These are phyloP conservation scores for Macrolepiota fuliginosa DNA, from an alignment of 768 basidiomycete genomes.

Conservation along the genomic window DNA sequence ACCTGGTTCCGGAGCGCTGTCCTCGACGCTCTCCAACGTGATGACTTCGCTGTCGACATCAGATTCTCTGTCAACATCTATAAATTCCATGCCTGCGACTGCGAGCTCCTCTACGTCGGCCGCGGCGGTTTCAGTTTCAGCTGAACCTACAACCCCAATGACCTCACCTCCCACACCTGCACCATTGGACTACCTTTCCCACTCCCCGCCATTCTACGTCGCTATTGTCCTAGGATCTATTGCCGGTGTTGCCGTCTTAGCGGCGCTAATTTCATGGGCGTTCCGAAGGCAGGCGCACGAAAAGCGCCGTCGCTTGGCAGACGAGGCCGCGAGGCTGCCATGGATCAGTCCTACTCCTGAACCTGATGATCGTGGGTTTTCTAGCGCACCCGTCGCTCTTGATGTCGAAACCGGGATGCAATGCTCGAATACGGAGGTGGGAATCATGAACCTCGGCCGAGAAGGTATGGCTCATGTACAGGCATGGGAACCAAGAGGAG, in stretches of 20 bases:
- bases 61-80: background rate
- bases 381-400: constrained; percentile 19
- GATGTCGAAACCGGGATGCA: constrained; percentile 19
- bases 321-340: constrained; percentile 28
- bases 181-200: constrained; percentile 18
- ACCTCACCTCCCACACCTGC: constrained; percentile 1
- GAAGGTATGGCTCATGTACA: constrained; percentile 24
- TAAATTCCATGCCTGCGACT: background rate
- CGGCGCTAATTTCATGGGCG: constrained; percentile 48
- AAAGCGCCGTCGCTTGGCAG: constrained; percentile 30
- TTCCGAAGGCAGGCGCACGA: constrained; percentile 35
- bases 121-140: constrained; percentile 5
- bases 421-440: constrained; percentile 15
- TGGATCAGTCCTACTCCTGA: constrained; percentile 24
- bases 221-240: constrained; percentile 49
- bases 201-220: constrained; percentile 45
- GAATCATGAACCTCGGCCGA: constrained; percentile 21
- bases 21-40: background rate
- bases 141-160: constrained; percentile 9
- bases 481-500: constrained; percentile 34
- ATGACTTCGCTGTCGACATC: constrained; percentile 3
- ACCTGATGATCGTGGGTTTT: constrained; percentile 22
- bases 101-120: constrained; percentile 9
- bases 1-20: background rate
- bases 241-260: constrained; percentile 39